Evolutionary conservation across 129 eudicot genomes (phyloP).

Genomic region (Lonicera japonica): DNA sequence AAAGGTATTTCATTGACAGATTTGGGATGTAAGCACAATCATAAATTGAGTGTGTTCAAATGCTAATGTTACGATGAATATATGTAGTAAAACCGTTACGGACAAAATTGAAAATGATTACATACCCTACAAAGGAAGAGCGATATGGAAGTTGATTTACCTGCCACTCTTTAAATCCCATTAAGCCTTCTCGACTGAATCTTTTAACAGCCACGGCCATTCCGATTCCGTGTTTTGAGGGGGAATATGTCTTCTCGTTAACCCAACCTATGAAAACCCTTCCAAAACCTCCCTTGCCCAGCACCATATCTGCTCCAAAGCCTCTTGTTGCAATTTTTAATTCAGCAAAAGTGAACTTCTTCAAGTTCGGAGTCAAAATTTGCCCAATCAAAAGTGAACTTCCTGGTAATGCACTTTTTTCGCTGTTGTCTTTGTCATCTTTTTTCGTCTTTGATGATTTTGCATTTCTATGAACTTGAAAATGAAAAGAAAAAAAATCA

Average conservation of each 20-base stretch:
- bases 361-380: not conserved
- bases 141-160: constrained; percentile 2
- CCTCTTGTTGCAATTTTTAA: constrained; percentile 2
- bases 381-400: too few species aligned
- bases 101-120: too few species aligned
- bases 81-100: not conserved
- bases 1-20: too few species aligned
- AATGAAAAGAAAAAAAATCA: too few species aligned
- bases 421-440: too few species aligned
- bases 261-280: constrained; percentile 15
- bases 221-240: constrained; percentile 8
- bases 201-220: constrained; percentile 3
- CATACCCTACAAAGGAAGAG: too few species aligned
- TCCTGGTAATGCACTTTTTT: too few species aligned
- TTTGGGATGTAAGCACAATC: too few species aligned
- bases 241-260: constrained; percentile 7
- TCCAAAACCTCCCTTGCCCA: constrained; percentile 20
- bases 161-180: constrained; percentile 2
- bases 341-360: not conserved
- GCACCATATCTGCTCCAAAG: not conserved
- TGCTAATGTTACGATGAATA: not conserved
- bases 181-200: not conserved
- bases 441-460: too few species aligned
- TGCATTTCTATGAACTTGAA: too few species aligned
- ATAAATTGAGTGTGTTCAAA: too few species aligned